phyloP scores from a whole-genome alignment of 1,284 basidiomycete genomes.

The Cryptococcus depauperatus region DNA sequence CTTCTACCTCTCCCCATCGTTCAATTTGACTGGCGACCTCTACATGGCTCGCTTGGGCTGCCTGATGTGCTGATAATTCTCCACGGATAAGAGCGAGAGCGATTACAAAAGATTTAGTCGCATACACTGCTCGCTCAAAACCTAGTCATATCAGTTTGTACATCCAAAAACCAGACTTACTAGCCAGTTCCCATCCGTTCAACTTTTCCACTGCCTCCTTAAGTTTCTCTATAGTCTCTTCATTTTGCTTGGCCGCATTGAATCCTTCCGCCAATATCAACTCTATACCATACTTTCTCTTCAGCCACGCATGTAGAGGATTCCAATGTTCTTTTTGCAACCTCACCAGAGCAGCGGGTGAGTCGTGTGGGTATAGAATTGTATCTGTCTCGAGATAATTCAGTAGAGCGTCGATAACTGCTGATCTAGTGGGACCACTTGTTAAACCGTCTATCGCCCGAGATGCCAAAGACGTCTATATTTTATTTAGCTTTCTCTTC shows the following conservation, averaged over 20 bases:
- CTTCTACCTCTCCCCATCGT: conserved; percentile 97
- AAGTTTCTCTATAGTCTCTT: conserved; percentile 58
- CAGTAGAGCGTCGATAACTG: conserved; percentile 65
- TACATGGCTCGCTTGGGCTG: conserved; percentile 72
- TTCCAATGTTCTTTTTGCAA: conserved; percentile 86
- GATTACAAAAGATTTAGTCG: conserved; percentile 86
- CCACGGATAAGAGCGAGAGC: conserved; percentile 74
- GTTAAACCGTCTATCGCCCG: conserved; percentile 76
- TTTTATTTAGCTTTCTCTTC: neutral
- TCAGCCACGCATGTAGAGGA: conserved; percentile 74
- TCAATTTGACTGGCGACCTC: conserved; percentile 94
- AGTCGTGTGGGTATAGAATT: conserved; percentile 76
- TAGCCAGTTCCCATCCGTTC: conserved; percentile 78
- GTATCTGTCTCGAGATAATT: conserved; percentile 94
- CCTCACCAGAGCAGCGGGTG: conserved; percentile 64
- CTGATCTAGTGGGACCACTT: conserved; percentile 53
- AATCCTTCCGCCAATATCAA: conserved; percentile 63
- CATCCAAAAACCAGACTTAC: conserved; percentile 49
- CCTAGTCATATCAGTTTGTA: conserved; percentile 45
- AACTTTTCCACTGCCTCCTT: conserved; percentile 55
- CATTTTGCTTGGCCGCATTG: conserved; percentile 59
- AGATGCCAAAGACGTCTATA: conserved; percentile 76
- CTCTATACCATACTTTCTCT: conserved; percentile 57
- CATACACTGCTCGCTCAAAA: conserved; percentile 83
- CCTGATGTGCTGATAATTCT: conserved; percentile 70